Conservation (phyloP, 2,329 filamentous ascomycete genomes). For the Mycosphaerelloides madeirae region DNA sequence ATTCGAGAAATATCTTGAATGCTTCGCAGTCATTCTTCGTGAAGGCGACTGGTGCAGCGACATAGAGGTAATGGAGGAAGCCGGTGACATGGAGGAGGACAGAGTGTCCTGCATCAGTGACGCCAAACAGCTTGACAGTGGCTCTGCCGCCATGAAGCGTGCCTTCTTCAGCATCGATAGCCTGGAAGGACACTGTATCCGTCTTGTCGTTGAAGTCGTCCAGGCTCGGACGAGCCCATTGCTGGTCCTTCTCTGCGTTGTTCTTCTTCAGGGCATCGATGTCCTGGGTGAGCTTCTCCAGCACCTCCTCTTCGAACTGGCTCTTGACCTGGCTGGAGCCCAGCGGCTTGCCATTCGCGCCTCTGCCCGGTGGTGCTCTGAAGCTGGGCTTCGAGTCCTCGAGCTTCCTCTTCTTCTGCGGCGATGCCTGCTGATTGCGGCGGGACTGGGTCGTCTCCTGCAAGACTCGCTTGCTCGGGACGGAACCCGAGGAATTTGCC, state of each 20-base stretch:
- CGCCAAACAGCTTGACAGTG: constrained; percentile 87
- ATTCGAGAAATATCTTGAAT: constrained; percentile 77
- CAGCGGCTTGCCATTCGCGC: constrained; percentile 50
- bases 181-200: constrained; percentile 80
- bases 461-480: constrained; percentile 44
- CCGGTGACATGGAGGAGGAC: constrained; percentile 91
- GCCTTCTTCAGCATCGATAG: constrained; percentile 93
- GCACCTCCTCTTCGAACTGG: constrained; percentile 84
- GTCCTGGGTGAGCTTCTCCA: constrained; percentile 94
- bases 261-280: constrained; percentile 78
- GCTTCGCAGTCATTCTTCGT: constrained; percentile 68
- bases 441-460: constrained; percentile 43
- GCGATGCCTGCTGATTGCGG: constrained; percentile 44
- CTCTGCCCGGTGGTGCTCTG: constrained; percentile 49
- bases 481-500: constrained; percentile 25
- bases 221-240: constrained; percentile 70
- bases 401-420: constrained; percentile 79
- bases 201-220: constrained; percentile 58
- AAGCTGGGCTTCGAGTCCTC: constrained; percentile 60
- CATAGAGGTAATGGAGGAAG: constrained; percentile 94
- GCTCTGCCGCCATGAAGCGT: constrained; percentile 69
- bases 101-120: constrained; percentile 81
- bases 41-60: constrained; percentile 81
- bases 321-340: constrained; percentile 80
- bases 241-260: constrained; percentile 88